These are phyloP conservation scores for Mitragyna speciosa DNA, from an alignment of 257 asterid species.

Conservation along the genomic window DNA sequence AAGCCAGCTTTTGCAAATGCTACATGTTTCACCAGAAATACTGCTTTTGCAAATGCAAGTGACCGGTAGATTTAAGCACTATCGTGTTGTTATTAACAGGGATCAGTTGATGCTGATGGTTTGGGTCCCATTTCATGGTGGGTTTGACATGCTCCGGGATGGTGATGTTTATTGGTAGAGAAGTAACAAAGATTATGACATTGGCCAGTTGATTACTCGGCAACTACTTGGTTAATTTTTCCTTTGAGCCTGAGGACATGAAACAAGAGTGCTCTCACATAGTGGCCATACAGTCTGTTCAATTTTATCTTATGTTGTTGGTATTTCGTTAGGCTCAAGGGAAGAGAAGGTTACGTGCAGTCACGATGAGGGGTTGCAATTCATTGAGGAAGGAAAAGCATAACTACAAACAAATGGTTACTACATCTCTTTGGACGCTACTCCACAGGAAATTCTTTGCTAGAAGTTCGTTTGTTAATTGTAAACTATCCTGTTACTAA, in stretches of 20 bases:
- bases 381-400: background rate
- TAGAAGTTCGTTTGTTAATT: background rate
- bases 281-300: background rate
- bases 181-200: background rate
- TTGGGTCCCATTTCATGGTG: slow-evolving; percentile 87
- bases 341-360: background rate
- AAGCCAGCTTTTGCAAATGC: background rate
- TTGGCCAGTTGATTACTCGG: background rate
- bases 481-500: too few relatives aligned
- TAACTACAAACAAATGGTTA: too few relatives aligned
- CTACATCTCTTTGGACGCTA: too few relatives aligned
- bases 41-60: background rate
- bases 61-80: background rate
- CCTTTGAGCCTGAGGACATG: background rate
- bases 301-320: background rate
- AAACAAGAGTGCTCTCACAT: background rate
- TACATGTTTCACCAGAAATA: too few relatives aligned
- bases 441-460: background rate
- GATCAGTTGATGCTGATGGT: slow-evolving; percentile 77
- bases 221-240: background rate
- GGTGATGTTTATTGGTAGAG: background rate
- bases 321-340: background rate
- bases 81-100: slow-evolving; percentile 40
- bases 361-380: background rate
- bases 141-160: slow-evolving; percentile 23